Base-by-base conservation (phyloP, 371 early-diverging fungal species). In the Saksenaea vasiformis region DNA sequence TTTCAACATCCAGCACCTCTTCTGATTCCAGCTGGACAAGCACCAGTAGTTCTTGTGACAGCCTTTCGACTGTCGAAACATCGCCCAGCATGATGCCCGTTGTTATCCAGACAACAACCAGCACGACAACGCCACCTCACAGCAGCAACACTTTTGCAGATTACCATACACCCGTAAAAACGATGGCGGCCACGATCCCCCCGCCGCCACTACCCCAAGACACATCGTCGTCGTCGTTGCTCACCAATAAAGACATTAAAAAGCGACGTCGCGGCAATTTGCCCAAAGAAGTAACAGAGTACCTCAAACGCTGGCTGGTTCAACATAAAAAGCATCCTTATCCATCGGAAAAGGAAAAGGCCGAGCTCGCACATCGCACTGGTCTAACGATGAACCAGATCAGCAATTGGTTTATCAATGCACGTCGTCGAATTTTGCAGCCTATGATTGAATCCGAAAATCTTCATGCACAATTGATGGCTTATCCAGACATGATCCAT, bases 371-470 rank as follows among this genome's bases (percentile, higher is more conserved):
- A 0, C 74, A 80, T n/a, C 78, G 81, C 13, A 93, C 93, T 0
- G 86, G 87, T 0, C 69, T 95, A 28, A 85, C 80, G 5, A 73
- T 90, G 54, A 89, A 85, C 53, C 95, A 95, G 71, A 89, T 93
- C 58, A 92, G 90, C 54, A 92, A 95, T 69, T 95, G 95, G 95
- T 95, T 95, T 65, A 93, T 95, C 60, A 95, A 95, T 74, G 94
- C 93, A 3, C 70, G 95, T 2, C 77, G 95, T 35, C 80, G 94
- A 26, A 85, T 85, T n/a, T 44, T 87, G 37, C 85, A 87, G 54
- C 87, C 79, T 34, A 61, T 82, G 58, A 37, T 79, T 5, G 77
- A 79, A 53, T 74, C 77, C 2, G 79, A 79, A 59, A 64, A 63
- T 34, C 58, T 70, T 36, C 62, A 17, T 41, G 28, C 26, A 26